These are phyloP conservation scores for Oryza glumipatula DNA, from an alignment of 176 grass and related monocot genomes.

Conservation along the genomic window DNA sequence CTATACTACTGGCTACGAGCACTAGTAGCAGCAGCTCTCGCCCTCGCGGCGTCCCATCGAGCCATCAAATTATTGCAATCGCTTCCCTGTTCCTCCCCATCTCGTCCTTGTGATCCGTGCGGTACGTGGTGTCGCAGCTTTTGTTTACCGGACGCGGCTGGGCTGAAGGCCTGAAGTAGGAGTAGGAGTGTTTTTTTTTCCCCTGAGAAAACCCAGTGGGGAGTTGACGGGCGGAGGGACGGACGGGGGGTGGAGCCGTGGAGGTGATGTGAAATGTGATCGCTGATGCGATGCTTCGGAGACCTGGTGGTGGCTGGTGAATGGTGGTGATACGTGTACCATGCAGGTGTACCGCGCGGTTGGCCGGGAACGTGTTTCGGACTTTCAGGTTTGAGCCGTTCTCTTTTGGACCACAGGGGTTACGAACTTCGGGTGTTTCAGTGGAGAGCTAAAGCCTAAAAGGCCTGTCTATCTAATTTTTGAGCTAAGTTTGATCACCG, in stretches of 20 bases:
- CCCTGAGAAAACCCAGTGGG: not conserved
- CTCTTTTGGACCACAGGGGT: not conserved
- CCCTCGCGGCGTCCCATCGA: not conserved
- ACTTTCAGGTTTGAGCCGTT: not conserved
- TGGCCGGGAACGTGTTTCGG: not conserved
- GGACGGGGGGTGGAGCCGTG: not conserved
- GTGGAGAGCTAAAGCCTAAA: not conserved
- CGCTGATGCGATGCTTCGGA: not conserved
- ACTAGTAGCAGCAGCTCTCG: not conserved
- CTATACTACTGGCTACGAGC: not conserved
- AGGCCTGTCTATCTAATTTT: not conserved
- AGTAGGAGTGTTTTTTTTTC: not conserved
- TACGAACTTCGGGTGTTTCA: not conserved
- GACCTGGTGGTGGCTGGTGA: no score
- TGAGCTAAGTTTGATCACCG: not conserved
- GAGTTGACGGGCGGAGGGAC: not conserved
- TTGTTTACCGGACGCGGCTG: constrained; percentile 4
- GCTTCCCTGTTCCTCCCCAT: not conserved
- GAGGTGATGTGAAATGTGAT: constrained; percentile 4
- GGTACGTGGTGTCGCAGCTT: not conserved
- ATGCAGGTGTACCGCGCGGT: not conserved
- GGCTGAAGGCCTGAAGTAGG: no score
- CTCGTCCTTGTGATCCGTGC: constrained; percentile 36
- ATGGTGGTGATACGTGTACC: not conserved
- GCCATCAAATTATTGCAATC: constrained; percentile 30